Base-by-base conservation (phyloP, 345 rosid species). In the Dipteronia dyeriana region DNA sequence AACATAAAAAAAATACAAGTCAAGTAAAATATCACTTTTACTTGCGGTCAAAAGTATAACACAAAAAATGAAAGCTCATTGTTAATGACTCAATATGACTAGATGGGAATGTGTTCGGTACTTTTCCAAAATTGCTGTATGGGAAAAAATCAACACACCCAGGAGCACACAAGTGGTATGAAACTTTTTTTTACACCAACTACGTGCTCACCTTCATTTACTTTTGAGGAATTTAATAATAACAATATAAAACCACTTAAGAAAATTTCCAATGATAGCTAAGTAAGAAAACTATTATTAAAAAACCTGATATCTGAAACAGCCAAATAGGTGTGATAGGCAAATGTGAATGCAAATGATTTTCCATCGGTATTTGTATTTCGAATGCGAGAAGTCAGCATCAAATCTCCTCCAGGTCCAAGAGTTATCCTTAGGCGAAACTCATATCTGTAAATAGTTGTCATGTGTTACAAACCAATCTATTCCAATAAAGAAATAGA, bases 381-480 rank as follows among this genome's bases (percentile, higher is more conserved):
- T 76, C 91, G 82, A 20, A 88, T 82, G 38, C 91, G 90, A 54
- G 90, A 86, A 75, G 91, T 88, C 88, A 87, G 76, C 88, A 82
- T 81, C 82, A 88, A 76, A 87, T 88, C 91, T 79, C 90, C 91
- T 4, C 85, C 87, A 53, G 86, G 83, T 49, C 91, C 87, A 79
- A 88, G 78, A 54, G 91, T 79, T 25, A 88, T 79, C 85, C 91
- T 84, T 75, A 88, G 69, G 38, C 90, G 88, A 78, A 83, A 88
- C 77, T 88, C 91, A 20, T 75, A 88, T 78, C 91, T 88, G 75
- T 75, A 75, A 49, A 67, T 17, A 62, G 34, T 59, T 23, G 59
- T 63, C 51, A 62, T 4, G 14, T 45, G 29, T 26, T 26, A 74
- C 59, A 45, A 13, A 34, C 14, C 23, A 53, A 20, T 9, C 51